Evolutionary conservation across 164 flowering plant genomes (phyloP), one percentile per base, ranked within the genome.

Genomic region (Chimonanthus praecox): DNA sequence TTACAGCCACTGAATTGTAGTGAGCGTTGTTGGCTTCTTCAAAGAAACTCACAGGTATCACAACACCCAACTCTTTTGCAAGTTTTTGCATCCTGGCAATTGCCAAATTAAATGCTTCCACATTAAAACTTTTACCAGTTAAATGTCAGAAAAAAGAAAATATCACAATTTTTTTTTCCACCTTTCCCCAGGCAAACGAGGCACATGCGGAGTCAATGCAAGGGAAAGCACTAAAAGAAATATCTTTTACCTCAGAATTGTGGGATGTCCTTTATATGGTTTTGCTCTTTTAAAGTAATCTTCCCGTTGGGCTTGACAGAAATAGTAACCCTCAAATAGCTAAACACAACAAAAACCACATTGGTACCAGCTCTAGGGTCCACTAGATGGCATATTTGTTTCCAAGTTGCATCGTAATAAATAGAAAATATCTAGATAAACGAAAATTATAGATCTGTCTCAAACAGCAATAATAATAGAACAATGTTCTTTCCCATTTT

Each of bases 1-100:
- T 92, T 75, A 96, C 76, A 49, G 97, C 98, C 64, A 96, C 68
- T 15, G 99, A 96, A 82, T 94, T 96, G 83, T 92, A 96, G 84
- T 92, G 98, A 46, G 99, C 99, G 83, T 92, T 94, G 72, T 96
- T 92, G 78, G 97, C 98, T 79, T 89, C 98, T 84, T 96, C 98
- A 84, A 95, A 95, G 84, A 95, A 95, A 80, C 98, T 95, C 63
- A 96, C 97, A 47, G 98, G 98, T 69, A 96, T 87, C 61, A 96
- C 99, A 44, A 96, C 94, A 68, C 92, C 94, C 76, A 96, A 78
- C 84, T 92, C 98, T 77, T 88, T 89, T n/a, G 98, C 98, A 78
- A 96, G 89, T 73, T 87, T 84, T 74, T 92, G 97, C 97, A 93
- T 92, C 84, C 99, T 93, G n/a, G 58, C 43, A 73, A 3, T 43